These are phyloP conservation scores for Aspergillus egyptiacus DNA, from an alignment of 495 filamentous ascomycete genomes.

Conservation along the genomic window DNA sequence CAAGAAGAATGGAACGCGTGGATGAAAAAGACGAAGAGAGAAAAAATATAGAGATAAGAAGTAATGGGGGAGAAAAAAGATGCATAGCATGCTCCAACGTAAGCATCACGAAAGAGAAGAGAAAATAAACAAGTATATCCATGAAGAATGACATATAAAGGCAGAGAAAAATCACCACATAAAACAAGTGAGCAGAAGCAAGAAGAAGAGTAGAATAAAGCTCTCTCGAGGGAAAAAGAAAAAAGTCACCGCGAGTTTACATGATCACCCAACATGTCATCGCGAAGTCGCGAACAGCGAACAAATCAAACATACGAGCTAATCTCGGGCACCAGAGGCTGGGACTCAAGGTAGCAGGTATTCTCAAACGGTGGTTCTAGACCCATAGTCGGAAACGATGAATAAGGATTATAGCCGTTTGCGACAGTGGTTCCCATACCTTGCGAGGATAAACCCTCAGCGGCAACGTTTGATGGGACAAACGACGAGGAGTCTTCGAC, in stretches of 20 bases:
- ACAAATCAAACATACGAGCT: constrained; percentile 31
- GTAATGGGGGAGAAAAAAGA: neutral
- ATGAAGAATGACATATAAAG: constrained; percentile 4
- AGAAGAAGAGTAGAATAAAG: too few relatives aligned
- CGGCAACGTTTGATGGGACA: constrained; percentile 2
- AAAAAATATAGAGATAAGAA: constrained; percentile 8
- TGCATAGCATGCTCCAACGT: constrained; percentile 11
- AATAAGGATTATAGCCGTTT: constrained; percentile 29
- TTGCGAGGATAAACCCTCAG: constrained; percentile 15
- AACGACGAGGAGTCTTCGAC: constrained; percentile 16
- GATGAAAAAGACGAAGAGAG: constrained; percentile 10
- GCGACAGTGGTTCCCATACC: constrained; percentile 26
- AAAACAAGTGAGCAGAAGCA: neutral
- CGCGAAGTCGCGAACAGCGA: neutral
- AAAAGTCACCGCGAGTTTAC: neutral
- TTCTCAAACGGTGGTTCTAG: constrained; percentile 27
- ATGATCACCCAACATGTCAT: too few relatives aligned
- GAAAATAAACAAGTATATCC: constrained; percentile 6
- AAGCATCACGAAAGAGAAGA: constrained; percentile 9
- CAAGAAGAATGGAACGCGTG: constrained; percentile 3
- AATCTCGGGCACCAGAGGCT: constrained; percentile 29
- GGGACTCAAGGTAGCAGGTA: constrained; percentile 33
- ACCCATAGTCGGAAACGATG: constrained; percentile 21
- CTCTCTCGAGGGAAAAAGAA: neutral
- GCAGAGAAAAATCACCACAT: too few relatives aligned